Percentiles rank a stretch among this genome's conserved stretches.
Conservation (phyloP, 179 eudicot species). For the Beta corolliflora region DNA sequence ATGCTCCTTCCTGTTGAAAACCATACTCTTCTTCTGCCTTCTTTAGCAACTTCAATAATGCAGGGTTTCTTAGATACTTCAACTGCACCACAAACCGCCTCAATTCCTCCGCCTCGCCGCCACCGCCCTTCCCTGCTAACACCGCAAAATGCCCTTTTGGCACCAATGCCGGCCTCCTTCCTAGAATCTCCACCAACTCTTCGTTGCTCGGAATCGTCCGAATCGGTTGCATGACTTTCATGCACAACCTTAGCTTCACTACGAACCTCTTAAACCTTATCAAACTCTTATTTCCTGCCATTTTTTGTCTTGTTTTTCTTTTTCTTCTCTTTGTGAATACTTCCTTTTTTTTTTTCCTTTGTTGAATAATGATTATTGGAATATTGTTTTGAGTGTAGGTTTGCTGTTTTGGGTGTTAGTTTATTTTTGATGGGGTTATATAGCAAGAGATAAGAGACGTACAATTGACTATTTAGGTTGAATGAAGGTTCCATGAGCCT, state of each 20-base stretch:
- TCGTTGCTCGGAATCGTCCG: conserved; percentile 33
- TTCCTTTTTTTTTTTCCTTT: background rate
- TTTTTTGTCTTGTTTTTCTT: background rate
- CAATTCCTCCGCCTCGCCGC: conserved; percentile 32
- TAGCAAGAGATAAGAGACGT: background rate
- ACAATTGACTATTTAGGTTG: background rate
- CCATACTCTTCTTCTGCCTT: conserved; percentile 63
- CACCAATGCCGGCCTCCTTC: conserved; percentile 7
- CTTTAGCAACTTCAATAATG: conserved; percentile 45
- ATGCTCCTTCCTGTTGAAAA: conserved; percentile 46
- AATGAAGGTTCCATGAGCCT: conserved; percentile 31
- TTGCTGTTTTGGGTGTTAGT: conserved; percentile 4
- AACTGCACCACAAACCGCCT: conserved; percentile 49
- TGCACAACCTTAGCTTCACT: conserved; percentile 26
- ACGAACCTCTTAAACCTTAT: conserved; percentile 29
- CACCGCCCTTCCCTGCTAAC: conserved; percentile 31
- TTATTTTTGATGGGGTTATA: conserved; percentile 6
- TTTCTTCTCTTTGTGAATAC: background rate
- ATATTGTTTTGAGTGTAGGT: background rate
- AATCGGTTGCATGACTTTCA: conserved; percentile 18
- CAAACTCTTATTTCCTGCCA: conserved; percentile 28
- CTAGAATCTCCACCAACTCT: background rate
- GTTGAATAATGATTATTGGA: background rate
- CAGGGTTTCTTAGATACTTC: conserved; percentile 40
- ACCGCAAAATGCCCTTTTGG: conserved; percentile 66